Evolutionary conservation across 1,284 basidiomycete genomes (phyloP), one percentile per base, ranked within the genome.

Genomic region (Irpex sp.): DNA sequence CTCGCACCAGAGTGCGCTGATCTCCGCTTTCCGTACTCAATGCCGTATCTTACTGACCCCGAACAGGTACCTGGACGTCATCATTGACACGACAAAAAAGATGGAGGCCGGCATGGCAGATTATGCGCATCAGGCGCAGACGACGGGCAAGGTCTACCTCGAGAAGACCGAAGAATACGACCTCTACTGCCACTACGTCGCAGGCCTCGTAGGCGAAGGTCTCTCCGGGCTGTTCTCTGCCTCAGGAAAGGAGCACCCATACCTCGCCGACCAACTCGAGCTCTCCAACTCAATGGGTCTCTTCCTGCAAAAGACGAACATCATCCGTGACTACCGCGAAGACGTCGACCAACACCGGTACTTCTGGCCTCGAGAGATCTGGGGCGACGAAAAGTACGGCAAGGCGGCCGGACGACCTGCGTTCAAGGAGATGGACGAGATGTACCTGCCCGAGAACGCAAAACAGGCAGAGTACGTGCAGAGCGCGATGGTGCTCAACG

Each of bases 161-260:
- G 83, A 87, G 62, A 87, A 88, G 8, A 79, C 94, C 66, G 81
- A 85, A 55, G 95, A 98, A 70, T 98, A 97, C 77, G 95, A 98
- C 75, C 84, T 98, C 9, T 99, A 99, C 80, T 99, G 97, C 75
- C 97, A 99, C 78, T 98, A 97, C 75, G 97, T 98, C 66, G 97
- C 97, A 2, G 97, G 97, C 2, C 88, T 99, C 62, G 97, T 99
- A 65, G 97, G 97, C 59, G 97, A 99, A 76, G 97, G 97, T 62
- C 84, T 98, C 57, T 96, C 94, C 0, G 87, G 94, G 5, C 82
- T 99, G 57, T 98, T 97, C 79, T 82, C 92, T 15, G 92, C 93
- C 6, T 95, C 94, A 3, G 87, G 87, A 51, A 95, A 96, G 73
- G 97, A 99, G 77, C 83, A 83, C 0, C 73, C 83, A 0, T 93